Conservation (phyloP, 2,329 filamentous ascomycete genomes). For the Didymellaceae sp. region DNA sequence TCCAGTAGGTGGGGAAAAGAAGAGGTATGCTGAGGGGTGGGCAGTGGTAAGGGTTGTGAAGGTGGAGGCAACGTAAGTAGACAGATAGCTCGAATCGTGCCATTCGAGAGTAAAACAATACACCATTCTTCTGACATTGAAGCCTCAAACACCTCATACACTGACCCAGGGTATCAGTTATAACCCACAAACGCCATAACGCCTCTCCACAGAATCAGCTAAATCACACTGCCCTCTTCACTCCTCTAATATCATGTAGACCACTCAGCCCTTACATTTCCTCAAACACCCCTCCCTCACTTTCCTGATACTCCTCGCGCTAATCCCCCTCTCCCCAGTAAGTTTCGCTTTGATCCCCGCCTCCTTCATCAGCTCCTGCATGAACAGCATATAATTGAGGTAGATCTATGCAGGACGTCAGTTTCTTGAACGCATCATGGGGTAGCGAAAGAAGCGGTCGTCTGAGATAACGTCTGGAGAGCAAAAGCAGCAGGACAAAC, state of each 20-base stretch:
- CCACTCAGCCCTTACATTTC: conserved; percentile 42
- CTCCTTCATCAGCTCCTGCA: conserved; percentile 79
- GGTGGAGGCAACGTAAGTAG: not conserved
- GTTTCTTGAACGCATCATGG: too few relatives aligned
- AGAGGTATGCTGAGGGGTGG: conserved; percentile 56
- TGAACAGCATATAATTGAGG: conserved; percentile 82
- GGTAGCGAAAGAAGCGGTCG: too few relatives aligned
- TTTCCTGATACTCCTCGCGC: conserved; percentile 77
- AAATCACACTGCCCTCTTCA: too few relatives aligned
- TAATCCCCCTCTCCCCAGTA: conserved; percentile 73
- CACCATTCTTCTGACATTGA: too few relatives aligned
- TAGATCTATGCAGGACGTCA: conserved; percentile 68
- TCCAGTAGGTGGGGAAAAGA: conserved; percentile 43
- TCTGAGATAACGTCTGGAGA: too few relatives aligned
- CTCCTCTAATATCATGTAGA: not conserved
- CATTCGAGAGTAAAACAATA: too few relatives aligned
- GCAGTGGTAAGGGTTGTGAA: conserved; percentile 52
- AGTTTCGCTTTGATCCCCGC: conserved; percentile 77
- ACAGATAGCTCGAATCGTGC: too few relatives aligned
- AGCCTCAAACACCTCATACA: not conserved
- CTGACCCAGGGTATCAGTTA: conserved; percentile 2
- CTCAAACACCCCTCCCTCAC: conserved; percentile 67
- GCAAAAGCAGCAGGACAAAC: too few relatives aligned
- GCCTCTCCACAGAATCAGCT: not conserved
- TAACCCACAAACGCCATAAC: not conserved